A percentile compares a stretch with the other conserved stretches of the same genome.
Evolutionary conservation across 1,284 basidiomycete species (phyloP).

Genomic region (Sporisorium reilianum): DNA sequence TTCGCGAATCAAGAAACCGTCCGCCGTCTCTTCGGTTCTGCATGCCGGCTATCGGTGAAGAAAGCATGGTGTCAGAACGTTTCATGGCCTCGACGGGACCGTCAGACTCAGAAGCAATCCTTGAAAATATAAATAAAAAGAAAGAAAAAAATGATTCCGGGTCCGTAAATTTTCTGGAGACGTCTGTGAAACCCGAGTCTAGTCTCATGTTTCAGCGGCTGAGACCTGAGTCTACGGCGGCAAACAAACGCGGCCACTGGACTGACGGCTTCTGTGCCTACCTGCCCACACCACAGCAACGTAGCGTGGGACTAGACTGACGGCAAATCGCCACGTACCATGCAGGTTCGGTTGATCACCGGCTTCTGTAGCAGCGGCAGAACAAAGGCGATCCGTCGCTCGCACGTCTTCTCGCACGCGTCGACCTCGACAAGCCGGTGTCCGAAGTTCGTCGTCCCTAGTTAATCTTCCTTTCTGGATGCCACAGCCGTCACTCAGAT

Average conservation of each 20-base stretch:
- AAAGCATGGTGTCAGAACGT: constrained; percentile 20
- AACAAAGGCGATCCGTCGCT: not conserved
- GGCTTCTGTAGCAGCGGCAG: not conserved
- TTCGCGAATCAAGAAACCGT: not conserved
- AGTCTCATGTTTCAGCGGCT: not conserved
- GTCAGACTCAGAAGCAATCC: not conserved
- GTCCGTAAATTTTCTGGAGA: not conserved
- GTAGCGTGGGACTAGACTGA: not conserved
- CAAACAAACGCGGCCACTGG: not conserved
- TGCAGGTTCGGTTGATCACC: not conserved
- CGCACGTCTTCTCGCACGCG: no score
- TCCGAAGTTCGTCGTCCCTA: not conserved
- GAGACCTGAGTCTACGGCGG: constrained; percentile 1
- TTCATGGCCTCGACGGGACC: constrained; percentile 13
- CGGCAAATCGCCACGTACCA: not conserved
- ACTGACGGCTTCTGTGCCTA: not conserved
- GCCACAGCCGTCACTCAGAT: not conserved
- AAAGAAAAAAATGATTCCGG: not conserved
- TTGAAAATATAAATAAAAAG: not conserved
- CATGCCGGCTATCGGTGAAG: constrained; percentile 16
- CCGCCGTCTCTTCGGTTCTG: not conserved
- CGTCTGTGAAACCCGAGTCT: not conserved
- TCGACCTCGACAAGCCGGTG: not conserved
- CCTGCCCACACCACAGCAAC: not conserved
- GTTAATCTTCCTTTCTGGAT: constrained; percentile 8